A percentile compares a stretch with the other conserved stretches of the same genome.
phyloP scores from a whole-genome alignment of 352 stramenopile genomes.

The Phytophthora pluvialis region DNA sequence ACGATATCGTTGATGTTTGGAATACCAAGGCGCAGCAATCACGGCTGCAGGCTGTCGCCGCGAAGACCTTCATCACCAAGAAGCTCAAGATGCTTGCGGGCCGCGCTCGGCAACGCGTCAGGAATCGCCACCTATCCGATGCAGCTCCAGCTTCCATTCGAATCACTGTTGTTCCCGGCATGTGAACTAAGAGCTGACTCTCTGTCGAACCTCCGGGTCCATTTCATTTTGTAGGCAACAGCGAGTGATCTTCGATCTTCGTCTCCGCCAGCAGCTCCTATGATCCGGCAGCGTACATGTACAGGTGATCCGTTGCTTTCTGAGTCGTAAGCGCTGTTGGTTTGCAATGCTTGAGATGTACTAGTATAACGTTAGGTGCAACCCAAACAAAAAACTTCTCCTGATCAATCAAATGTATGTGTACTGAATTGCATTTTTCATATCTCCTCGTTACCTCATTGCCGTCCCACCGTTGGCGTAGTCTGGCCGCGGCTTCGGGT shows the following conservation, averaged over 20 bases:
- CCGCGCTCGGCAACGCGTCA: constrained; percentile 54
- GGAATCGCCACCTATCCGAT: constrained; percentile 29
- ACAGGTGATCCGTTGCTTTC: no score
- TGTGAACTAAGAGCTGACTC: constrained; percentile 8
- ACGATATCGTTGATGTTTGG: constrained; percentile 69
- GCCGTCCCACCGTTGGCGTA: not conserved
- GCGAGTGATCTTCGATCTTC: no score
- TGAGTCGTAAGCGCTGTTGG: no score
- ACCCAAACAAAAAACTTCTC: constrained; percentile 1
- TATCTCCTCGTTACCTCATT: not conserved
- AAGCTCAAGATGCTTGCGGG: constrained; percentile 62
- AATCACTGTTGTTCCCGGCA: constrained; percentile 20
- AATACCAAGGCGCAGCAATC: constrained; percentile 45
- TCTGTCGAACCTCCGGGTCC: not conserved
- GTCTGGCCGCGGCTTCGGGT: not conserved
- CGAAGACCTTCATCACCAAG: constrained; percentile 55
- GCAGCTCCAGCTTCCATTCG: constrained; percentile 5
- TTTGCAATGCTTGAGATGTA: no score
- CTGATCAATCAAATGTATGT: constrained; percentile 5
- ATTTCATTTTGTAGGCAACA: no score
- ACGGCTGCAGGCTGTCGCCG: constrained; percentile 35
- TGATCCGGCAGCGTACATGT: no score
- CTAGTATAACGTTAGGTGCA: no score
- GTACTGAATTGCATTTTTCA: constrained; percentile 9
- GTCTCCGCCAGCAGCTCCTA: no score